phyloP scores from a whole-genome alignment of 148 eudicot genomes.

The Silene conica region DNA sequence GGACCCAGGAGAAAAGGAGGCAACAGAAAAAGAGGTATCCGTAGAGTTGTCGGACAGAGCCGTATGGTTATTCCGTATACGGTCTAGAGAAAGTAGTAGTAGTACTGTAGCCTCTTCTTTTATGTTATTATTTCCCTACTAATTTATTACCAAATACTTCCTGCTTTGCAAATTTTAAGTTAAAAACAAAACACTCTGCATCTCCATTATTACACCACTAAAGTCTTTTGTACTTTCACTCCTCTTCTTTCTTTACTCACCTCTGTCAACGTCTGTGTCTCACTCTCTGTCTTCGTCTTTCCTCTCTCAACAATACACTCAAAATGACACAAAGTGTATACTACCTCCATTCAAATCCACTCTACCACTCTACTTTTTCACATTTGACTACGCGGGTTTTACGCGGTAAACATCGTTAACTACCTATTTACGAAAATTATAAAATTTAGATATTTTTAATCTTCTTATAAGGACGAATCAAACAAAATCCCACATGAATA shows the following conservation, averaged over 20 bases:
- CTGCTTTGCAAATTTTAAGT: background rate
- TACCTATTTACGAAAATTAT: too few species aligned
- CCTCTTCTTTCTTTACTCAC: background rate
- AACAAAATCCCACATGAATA: too few species aligned
- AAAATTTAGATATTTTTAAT: too few species aligned
- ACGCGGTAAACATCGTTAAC: too few species aligned
- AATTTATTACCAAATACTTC: background rate
- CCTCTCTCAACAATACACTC: too few species aligned
- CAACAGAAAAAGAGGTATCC: conserved; percentile 21
- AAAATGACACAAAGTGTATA: too few species aligned
- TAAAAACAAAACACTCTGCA: background rate
- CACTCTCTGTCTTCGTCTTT: background rate
- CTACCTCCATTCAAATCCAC: too few species aligned
- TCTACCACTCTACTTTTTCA: too few species aligned
- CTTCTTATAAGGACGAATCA: too few species aligned
- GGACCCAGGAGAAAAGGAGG: conserved; percentile 23
- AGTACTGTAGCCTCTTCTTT: too few species aligned
- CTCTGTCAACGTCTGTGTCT: conserved; percentile 19
- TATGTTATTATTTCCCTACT: too few species aligned
- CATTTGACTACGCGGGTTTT: too few species aligned
- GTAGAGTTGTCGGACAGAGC: conserved; percentile 51
- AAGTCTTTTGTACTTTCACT: conserved; percentile 17
- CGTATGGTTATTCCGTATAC: conserved; percentile 60
- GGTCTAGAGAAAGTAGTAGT: conserved; percentile 32
- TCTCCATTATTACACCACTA: background rate